These are phyloP conservation scores for Jimgerdemannia lactiflua DNA, from an alignment of 192 early-diverging fungal genomes.

Conservation along the genomic window DNA sequence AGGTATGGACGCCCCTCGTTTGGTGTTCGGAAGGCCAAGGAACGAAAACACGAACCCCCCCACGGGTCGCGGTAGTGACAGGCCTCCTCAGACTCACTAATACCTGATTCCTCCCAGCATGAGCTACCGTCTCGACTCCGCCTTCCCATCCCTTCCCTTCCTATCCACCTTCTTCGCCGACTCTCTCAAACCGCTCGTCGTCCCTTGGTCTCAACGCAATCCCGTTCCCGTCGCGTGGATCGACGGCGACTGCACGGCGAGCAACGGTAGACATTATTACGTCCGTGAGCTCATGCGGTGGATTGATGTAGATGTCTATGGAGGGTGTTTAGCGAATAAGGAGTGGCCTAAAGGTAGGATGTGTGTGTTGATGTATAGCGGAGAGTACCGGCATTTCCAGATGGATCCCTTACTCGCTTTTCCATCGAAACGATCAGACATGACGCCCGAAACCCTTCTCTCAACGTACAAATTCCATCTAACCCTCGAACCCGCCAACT, in stretches of 20 bases:
- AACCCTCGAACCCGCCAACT: conserved; percentile 28
- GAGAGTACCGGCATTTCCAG: background rate
- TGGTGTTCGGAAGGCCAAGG: too few relatives aligned
- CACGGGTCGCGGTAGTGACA: too few relatives aligned
- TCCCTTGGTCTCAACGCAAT: conserved; percentile 18
- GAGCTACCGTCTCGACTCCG: background rate
- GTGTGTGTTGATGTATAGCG: background rate
- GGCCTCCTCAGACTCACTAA: background rate
- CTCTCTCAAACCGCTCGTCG: conserved; percentile 9
- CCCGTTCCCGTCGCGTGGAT: conserved; percentile 31
- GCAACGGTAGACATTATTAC: conserved; percentile 25
- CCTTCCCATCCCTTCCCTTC: background rate
- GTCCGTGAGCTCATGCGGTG: conserved; percentile 26
- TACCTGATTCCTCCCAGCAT: background rate
- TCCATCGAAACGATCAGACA: background rate
- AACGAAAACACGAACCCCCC: too few relatives aligned
- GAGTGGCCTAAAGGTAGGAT: conserved; percentile 20
- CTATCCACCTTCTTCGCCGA: background rate
- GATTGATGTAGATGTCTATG: conserved; percentile 30
- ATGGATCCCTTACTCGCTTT: background rate
- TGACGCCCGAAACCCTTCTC: conserved; percentile 14
- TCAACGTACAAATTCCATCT: conserved; percentile 30
- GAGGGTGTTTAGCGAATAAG: conserved; percentile 23
- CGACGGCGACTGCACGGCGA: conserved; percentile 17
- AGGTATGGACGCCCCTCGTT: background rate